Percentiles rank a stretch among this genome's conserved stretches.
Evolutionary conservation across 441 rosid genomes (phyloP).

Genomic region (Arabidopsis hybrid): DNA sequence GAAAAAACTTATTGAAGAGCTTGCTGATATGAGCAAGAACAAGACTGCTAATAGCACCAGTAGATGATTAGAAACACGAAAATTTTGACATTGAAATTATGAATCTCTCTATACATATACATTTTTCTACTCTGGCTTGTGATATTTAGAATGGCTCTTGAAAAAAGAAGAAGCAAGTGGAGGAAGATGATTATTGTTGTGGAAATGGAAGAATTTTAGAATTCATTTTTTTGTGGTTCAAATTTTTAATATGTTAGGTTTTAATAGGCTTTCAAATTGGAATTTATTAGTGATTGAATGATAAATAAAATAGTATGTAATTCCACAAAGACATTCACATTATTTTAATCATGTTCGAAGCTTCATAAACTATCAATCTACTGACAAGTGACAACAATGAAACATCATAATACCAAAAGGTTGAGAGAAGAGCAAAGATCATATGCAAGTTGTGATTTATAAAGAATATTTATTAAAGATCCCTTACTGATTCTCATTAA

Average conservation of each 20-base stretch:
- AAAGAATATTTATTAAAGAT: background rate
- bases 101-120: slow-evolving; percentile 14
- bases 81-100: slow-evolving; percentile 38
- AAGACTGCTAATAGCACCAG: slow-evolving; percentile 68
- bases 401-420: background rate
- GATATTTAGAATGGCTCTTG: slow-evolving; percentile 13
- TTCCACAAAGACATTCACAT: no score
- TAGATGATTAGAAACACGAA: slow-evolving; percentile 52
- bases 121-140: slow-evolving; percentile 28
- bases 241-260: background rate
- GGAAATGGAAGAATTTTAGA: background rate
- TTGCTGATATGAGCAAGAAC: slow-evolving; percentile 87
- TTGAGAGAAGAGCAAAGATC: background rate
- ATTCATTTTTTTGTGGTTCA: background rate
- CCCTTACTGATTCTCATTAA: background rate
- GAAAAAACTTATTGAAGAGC: slow-evolving; percentile 84
- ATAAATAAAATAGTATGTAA: no score
- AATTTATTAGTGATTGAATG: background rate
- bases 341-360: background rate
- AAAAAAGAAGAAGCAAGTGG: slow-evolving; percentile 13
- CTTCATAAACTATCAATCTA: background rate
- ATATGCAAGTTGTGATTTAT: background rate
- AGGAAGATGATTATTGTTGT: slow-evolving; percentile 18
- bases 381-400: background rate
- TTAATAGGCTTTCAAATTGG: background rate